A percentile compares a stretch with the other conserved stretches of the same genome.
Conservation (phyloP, 176 grass and related monocot species). For the Oryza meyeriana region DNA sequence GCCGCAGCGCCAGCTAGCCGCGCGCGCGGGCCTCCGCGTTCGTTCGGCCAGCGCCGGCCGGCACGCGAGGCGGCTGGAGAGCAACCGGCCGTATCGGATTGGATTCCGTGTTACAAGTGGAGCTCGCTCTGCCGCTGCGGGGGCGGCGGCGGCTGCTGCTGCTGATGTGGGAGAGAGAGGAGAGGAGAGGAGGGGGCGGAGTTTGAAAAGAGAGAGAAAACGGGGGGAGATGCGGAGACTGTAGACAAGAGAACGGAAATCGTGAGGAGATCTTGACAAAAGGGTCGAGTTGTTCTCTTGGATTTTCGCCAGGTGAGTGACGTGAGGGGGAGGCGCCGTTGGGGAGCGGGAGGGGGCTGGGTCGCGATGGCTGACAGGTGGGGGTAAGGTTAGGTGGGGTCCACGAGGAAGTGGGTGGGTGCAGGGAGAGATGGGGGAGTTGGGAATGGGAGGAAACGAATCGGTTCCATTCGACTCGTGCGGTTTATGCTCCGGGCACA, state of each 20-base stretch:
- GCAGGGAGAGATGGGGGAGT: not conserved
- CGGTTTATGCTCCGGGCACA: not conserved
- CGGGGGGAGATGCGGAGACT: not conserved
- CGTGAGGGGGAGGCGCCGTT: not conserved
- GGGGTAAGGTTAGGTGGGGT: not conserved
- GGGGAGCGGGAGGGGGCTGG: not conserved
- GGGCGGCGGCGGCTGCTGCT: not conserved
- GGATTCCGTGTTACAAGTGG: constrained; percentile 25
- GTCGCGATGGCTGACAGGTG: not conserved
- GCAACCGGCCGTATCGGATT: not conserved
- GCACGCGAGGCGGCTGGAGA: constrained; percentile 23
- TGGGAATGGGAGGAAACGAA: not conserved
- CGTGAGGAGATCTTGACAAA: constrained; percentile 17
- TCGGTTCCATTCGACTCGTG: not conserved
- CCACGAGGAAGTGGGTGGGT: not conserved
- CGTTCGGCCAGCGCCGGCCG: not conserved
- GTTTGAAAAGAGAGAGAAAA: not conserved
- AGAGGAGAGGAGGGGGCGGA: too few species aligned
- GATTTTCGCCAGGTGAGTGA: not conserved
- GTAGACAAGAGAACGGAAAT: constrained; percentile 30
- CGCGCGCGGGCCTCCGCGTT: too few species aligned
- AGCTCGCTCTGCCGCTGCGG: not conserved
- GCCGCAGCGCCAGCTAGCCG: too few species aligned
- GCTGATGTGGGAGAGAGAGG: not conserved
- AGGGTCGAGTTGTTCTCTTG: not conserved